These are phyloP conservation scores for Coemansia sp. DNA, from an alignment of 192 early-diverging fungal genomes.

Conservation along the genomic window DNA sequence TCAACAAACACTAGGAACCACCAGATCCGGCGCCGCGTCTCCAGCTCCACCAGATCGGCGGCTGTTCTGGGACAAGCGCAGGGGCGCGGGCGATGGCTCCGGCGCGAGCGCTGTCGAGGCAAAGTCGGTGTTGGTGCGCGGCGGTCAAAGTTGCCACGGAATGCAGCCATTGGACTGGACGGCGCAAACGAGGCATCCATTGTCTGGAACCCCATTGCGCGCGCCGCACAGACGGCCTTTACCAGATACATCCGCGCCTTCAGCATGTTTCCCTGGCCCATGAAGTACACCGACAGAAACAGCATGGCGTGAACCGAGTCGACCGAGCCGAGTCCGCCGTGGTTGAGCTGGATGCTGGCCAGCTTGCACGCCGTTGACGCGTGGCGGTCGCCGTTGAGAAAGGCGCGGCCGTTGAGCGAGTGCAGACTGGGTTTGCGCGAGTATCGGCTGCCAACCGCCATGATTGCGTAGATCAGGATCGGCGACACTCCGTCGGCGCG, in stretches of 20 bases:
- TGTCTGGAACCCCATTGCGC: slow-evolving; percentile 51
- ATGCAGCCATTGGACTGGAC: slow-evolving; percentile 41
- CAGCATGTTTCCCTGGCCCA: slow-evolving; percentile 57
- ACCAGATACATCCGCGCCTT: slow-evolving; percentile 56
- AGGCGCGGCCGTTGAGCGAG: slow-evolving; percentile 54
- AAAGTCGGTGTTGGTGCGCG: background rate
- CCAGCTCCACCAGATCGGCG: slow-evolving; percentile 34
- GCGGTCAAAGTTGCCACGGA: slow-evolving; percentile 43
- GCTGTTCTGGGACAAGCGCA: slow-evolving; percentile 37
- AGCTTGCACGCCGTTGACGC: slow-evolving; percentile 46
- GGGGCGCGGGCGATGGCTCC: background rate
- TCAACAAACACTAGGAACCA: slow-evolving; percentile 57
- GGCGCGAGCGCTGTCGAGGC: slow-evolving; percentile 7
- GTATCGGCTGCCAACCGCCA: slow-evolving; percentile 55
- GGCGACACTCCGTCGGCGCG: slow-evolving; percentile 37
- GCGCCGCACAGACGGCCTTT: slow-evolving; percentile 53
- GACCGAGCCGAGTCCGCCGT: slow-evolving; percentile 40
- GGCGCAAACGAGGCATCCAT: slow-evolving; percentile 49
- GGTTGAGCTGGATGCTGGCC: slow-evolving; percentile 49
- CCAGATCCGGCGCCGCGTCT: slow-evolving; percentile 52
- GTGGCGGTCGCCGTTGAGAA: slow-evolving; percentile 53
- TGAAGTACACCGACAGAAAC: slow-evolving; percentile 55
- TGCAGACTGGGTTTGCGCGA: slow-evolving; percentile 53
- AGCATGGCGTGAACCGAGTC: slow-evolving; percentile 51
- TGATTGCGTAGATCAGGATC: slow-evolving; percentile 51